Evolutionary conservation across 352 stramenopile species (phyloP).

Genomic region (Pythium folliculosum): DNA sequence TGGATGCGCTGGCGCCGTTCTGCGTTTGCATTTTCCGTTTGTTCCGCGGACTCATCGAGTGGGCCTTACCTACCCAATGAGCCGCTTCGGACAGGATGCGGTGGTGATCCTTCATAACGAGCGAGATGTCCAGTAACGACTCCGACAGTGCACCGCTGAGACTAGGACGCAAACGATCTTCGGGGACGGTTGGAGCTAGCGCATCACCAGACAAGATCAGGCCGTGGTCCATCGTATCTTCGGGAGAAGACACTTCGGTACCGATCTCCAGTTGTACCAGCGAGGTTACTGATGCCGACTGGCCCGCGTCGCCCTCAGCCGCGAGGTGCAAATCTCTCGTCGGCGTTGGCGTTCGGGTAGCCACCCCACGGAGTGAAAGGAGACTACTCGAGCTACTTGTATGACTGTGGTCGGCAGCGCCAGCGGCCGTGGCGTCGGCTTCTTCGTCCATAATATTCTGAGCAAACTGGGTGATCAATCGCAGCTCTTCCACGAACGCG

Average conservation of each 20-base stretch:
- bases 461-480: constrained; percentile 56
- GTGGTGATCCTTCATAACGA: constrained; percentile 79
- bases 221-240: constrained; percentile 21
- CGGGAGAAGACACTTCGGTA: background rate
- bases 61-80: constrained; percentile 45
- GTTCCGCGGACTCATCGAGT: constrained; percentile 24
- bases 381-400: constrained; percentile 52
- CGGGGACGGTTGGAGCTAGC: background rate
- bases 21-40: background rate
- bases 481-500: constrained; percentile 61
- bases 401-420: constrained; percentile 32
- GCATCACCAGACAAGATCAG: constrained; percentile 18
- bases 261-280: background rate
- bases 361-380: constrained; percentile 19
- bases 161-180: background rate
- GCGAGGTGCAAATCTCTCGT: background rate
- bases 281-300: background rate
- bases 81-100: constrained; percentile 55
- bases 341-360: constrained; percentile 40
- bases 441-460: constrained; percentile 64
- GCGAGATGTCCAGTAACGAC: constrained; percentile 69
- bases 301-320: background rate
- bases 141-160: constrained; percentile 38
- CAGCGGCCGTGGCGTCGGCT: constrained; percentile 17
- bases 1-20: background rate